Conservation (phyloP, 169 alveolate genomes). For the Plasmodium inui region DNA sequence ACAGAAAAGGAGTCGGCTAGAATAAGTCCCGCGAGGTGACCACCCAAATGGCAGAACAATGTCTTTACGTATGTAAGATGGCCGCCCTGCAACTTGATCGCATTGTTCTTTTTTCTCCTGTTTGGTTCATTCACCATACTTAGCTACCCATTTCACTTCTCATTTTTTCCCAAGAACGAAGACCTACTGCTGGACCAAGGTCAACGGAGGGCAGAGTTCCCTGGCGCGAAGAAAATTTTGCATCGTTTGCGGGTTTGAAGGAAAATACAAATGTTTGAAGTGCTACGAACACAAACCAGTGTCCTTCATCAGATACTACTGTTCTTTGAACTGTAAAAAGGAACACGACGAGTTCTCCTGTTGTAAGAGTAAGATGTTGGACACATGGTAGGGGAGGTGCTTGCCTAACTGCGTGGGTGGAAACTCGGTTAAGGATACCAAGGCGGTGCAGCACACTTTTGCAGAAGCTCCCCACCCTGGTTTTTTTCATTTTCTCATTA, state of each 20-base stretch:
- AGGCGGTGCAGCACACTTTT: background rate
- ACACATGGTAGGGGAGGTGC: slow-evolving; percentile 24
- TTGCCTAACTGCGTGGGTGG: background rate
- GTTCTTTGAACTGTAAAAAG: slow-evolving; percentile 83
- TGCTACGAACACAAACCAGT: slow-evolving; percentile 80
- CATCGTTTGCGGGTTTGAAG: slow-evolving; percentile 84
- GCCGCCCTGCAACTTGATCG: background rate
- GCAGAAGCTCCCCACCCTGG: background rate
- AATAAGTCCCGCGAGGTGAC: background rate
- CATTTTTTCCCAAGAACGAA: slow-evolving; percentile 71
- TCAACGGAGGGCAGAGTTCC: slow-evolving; percentile 78
- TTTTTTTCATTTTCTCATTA: background rate
- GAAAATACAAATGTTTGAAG: slow-evolving; percentile 82
- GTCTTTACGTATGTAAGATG: background rate
- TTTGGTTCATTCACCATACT: background rate
- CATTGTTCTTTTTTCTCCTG: background rate
- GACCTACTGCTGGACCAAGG: slow-evolving; percentile 82
- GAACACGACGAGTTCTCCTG: slow-evolving; percentile 84
- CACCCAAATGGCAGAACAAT: background rate
- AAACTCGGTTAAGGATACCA: slow-evolving; percentile 3
- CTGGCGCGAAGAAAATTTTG: slow-evolving; percentile 80
- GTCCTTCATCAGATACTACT: slow-evolving; percentile 78
- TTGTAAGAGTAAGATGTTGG: slow-evolving; percentile 79
- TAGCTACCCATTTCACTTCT: background rate
- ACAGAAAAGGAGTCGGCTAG: background rate